phyloP scores from a whole-genome alignment of 345 rosid species.

The Kernera saxatilis region DNA sequence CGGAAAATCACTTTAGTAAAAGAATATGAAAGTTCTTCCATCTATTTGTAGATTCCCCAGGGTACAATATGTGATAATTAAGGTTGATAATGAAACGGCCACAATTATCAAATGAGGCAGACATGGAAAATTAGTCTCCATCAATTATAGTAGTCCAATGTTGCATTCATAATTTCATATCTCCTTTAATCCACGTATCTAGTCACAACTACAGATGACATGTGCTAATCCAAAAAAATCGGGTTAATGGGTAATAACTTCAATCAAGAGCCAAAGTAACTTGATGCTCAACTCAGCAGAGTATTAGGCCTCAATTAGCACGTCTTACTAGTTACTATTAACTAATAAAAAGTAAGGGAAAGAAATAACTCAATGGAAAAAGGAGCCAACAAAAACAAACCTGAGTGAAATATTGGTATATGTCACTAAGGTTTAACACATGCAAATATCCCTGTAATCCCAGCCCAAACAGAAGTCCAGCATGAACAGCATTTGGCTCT shows the following conservation, averaged over 20 bases:
- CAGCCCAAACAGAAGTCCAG: slow-evolving; percentile 92
- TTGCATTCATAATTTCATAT: not conserved
- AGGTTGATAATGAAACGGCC: not conserved
- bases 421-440: slow-evolving; percentile 68
- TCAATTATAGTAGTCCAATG: slow-evolving; percentile 2
- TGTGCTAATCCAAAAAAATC: not conserved
- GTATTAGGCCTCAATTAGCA: slow-evolving; percentile 5
- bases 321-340: not conserved
- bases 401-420: slow-evolving; percentile 81
- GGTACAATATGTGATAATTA: slow-evolving; percentile 6
- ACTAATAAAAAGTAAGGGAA: not conserved
- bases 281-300: slow-evolving; percentile 10
- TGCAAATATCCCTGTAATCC: slow-evolving; percentile 92
- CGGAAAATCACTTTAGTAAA: not conserved
- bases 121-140: slow-evolving; percentile 6
- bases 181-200: slow-evolving; percentile 1
- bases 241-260: not conserved
- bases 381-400: slow-evolving; percentile 34
- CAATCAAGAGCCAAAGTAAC: slow-evolving; percentile 6
- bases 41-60: not conserved
- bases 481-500: slow-evolving; percentile 81
- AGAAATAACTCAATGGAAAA: not conserved
- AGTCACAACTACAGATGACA: not conserved
- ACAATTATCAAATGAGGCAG: slow-evolving; percentile 3
- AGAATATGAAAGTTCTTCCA: not conserved